Conservation (phyloP, 805 yeast species). For the Blastobotrys attinorum region DNA sequence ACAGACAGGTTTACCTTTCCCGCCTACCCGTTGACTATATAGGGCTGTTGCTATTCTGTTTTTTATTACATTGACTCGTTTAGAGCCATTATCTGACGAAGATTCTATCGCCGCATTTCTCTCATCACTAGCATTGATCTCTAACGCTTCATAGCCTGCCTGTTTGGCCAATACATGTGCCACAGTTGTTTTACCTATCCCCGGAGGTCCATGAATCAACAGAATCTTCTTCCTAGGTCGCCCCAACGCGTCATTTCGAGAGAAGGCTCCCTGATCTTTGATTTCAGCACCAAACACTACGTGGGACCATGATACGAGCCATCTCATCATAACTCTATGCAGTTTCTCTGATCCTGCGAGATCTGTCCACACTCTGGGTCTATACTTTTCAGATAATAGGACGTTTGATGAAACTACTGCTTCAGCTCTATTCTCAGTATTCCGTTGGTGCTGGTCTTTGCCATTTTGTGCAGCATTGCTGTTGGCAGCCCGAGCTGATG, state of each 20-base stretch:
- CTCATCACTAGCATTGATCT: constrained; percentile 81
- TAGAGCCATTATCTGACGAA: neutral
- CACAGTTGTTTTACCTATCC: constrained; percentile 85
- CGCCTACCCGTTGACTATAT: constrained; percentile 50
- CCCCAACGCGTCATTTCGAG: constrained; percentile 39
- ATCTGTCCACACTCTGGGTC: constrained; percentile 57
- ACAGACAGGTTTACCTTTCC: constrained; percentile 65
- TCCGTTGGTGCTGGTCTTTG: no score
- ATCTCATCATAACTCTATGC: constrained; percentile 49
- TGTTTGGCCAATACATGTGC: constrained; percentile 80
- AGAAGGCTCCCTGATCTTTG: constrained; percentile 13
- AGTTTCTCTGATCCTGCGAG: constrained; percentile 61
- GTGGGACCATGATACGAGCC: constrained; percentile 64
- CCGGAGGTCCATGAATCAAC: constrained; percentile 86
- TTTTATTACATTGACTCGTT: constrained; percentile 32
- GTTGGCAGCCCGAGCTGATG: no score
- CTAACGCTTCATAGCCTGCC: constrained; percentile 71
- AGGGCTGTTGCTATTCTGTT: constrained; percentile 56
- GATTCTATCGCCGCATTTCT: constrained; percentile 39
- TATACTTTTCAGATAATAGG: constrained; percentile 57
- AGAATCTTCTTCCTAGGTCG: constrained; percentile 59
- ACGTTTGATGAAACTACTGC: neutral
- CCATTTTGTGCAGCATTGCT: no score
- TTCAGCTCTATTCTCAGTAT: neutral
- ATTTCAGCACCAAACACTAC: constrained; percentile 44